A percentile compares a stretch with the other conserved stretches of the same genome.
These are phyloP conservation scores for Madurella mycetomatis DNA, from an alignment of 2,329 filamentous ascomycete genomes.

Conservation along the genomic window DNA sequence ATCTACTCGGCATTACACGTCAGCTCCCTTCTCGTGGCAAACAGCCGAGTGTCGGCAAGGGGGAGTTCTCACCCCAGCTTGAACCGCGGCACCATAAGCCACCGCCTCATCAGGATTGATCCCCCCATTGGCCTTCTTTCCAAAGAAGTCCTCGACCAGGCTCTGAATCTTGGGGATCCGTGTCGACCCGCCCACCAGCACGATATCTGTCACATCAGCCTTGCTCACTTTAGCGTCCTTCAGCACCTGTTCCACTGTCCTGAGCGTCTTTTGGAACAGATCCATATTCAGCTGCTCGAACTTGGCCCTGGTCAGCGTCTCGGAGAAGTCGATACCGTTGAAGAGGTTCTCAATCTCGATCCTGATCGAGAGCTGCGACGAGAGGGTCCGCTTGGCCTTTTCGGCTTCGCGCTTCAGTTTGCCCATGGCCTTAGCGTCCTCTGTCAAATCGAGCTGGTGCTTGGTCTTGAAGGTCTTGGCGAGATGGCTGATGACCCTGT, in stretches of 20 bases:
- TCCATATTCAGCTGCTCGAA: conserved; percentile 99
- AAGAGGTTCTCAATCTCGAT: conserved; percentile 98
- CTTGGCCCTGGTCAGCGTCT: conserved; percentile 96
- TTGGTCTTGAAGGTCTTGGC: conserved; percentile 97
- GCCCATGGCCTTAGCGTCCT: conserved; percentile 96
- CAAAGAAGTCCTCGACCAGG: conserved; percentile 95
- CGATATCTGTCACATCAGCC: conserved; percentile 89
- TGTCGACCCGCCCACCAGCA: conserved; percentile 95
- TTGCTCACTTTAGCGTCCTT: conserved; percentile 98
- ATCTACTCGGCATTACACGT: conserved; percentile 9
- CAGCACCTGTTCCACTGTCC: conserved; percentile 96
- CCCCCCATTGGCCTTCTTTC: conserved; percentile 97
- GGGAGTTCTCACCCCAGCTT: conserved; percentile 59
- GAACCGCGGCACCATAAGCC: conserved; percentile 92
- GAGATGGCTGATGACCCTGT: conserved; percentile 93
- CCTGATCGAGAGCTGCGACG: conserved; percentile 85
- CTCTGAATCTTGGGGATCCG: conserved; percentile 97
- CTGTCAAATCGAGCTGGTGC: conserved; percentile 83
- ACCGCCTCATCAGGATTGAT: conserved; percentile 99
- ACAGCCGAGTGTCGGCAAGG: background rate
- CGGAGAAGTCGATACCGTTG: conserved; percentile 93
- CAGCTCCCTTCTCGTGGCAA: background rate
- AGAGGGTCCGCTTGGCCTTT: conserved; percentile 98
- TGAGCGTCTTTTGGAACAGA: conserved; percentile 97
- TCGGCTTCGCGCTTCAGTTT: conserved; percentile 99